A percentile compares a stretch with the other conserved stretches of the same genome.
Evolutionary conservation across 2,329 filamentous ascomycete genomes (phyloP).

Genomic region (Talaromyces sp.): DNA sequence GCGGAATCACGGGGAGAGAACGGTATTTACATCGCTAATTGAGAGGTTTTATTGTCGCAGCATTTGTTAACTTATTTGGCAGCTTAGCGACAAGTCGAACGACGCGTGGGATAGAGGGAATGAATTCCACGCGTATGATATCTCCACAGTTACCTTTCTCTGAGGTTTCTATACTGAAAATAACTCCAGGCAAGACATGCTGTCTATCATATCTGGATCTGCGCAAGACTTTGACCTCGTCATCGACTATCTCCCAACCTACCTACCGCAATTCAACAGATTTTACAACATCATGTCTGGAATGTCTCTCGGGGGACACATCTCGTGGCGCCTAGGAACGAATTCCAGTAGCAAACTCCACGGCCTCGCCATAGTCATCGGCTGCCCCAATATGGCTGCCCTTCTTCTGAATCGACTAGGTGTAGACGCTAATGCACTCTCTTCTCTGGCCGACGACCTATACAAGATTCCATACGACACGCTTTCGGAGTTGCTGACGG

Average conservation of each 20-base stretch:
- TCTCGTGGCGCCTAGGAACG: slow-evolving; percentile 8
- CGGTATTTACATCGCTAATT: background rate
- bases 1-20: slow-evolving; percentile 9
- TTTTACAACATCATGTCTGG: slow-evolving; percentile 10
- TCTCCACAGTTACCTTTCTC: background rate
- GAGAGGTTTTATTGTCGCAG: too few relatives aligned
- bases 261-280: slow-evolving; percentile 2
- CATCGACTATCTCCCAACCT: slow-evolving; percentile 5
- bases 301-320: slow-evolving; percentile 7
- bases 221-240: slow-evolving; percentile 6
- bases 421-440: background rate
- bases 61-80: background rate
- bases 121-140: slow-evolving; percentile 5
- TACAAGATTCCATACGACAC: background rate
- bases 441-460: background rate
- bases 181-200: slow-evolving; percentile 8
- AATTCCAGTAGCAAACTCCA: slow-evolving; percentile 2
- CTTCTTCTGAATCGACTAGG: slow-evolving; percentile 6
- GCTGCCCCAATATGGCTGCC: background rate
- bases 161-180: background rate
- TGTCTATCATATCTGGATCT: slow-evolving; percentile 2
- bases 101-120: slow-evolving; percentile 2
- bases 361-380: slow-evolving; percentile 6
- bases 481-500: background rate
- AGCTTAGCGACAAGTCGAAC: slow-evolving; percentile 1